Conservation (phyloP, 228 moss, liverwort and hornwort genomes). For the Sphagnum magellanicum region DNA sequence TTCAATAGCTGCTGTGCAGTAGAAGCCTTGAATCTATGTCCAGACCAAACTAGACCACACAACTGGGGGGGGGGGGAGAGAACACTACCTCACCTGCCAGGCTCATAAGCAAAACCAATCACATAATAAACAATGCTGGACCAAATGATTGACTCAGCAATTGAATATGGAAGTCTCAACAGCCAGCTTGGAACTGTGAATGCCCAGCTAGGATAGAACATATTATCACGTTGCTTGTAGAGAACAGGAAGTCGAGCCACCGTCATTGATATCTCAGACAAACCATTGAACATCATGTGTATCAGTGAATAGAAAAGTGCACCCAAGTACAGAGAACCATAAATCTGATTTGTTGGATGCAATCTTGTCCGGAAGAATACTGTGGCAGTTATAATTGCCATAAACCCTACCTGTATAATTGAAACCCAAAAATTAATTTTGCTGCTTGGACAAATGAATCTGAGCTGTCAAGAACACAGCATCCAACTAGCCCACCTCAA, state of each 20-base stretch:
- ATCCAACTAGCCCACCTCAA: no score
- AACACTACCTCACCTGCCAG: neutral
- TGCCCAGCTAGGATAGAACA: constrained; percentile 17
- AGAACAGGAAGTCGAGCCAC: constrained; percentile 10
- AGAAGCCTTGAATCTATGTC: no score
- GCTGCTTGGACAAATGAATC: no score
- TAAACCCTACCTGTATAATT: constrained; percentile 42
- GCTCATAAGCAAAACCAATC: constrained; percentile 1
- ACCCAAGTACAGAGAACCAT: constrained; percentile 11
- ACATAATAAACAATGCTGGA: constrained; percentile 52
- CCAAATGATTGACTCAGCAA: constrained; percentile 55
- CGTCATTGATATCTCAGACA: constrained; percentile 10
- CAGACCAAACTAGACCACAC: no score
- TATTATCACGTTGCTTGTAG: constrained; percentile 14
- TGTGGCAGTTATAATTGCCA: constrained; percentile 50
- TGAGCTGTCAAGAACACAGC: no score
- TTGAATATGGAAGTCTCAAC: constrained; percentile 36
- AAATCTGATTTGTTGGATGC: constrained; percentile 22
- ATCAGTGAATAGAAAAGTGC: constrained; percentile 7
- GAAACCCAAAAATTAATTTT: no score
- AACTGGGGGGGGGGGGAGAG: neutral
- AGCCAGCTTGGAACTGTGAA: constrained; percentile 9
- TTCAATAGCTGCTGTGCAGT: no score
- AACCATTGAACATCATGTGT: constrained; percentile 17
- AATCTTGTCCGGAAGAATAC: constrained; percentile 53